Percentiles rank a stretch among this genome's conserved stretches.
Conservation (phyloP, 352 stramenopile genomes). For the Phytophthora multivora region DNA sequence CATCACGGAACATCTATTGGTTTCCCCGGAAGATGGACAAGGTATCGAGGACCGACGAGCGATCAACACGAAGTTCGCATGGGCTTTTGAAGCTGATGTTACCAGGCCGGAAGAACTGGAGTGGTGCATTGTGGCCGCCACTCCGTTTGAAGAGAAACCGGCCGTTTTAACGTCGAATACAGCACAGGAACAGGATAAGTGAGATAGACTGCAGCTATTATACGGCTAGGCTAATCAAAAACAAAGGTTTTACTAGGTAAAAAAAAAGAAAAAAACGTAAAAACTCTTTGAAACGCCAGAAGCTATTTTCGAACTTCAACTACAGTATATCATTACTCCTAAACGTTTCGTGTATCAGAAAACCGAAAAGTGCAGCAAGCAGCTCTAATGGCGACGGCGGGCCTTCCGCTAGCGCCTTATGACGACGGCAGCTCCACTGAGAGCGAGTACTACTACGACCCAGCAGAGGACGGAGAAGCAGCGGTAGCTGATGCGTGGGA, state of each 20-base stretch:
- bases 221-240: no score
- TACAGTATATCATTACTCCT: no score
- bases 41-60: constrained; percentile 50
- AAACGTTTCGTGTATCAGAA: no score
- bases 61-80: constrained; percentile 55
- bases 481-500: neutral
- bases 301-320: no score
- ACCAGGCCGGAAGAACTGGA: constrained; percentile 38
- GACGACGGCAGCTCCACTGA: constrained; percentile 41
- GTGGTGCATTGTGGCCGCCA: constrained; percentile 48
- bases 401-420: constrained; percentile 1
- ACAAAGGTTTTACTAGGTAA: no score
- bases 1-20: constrained; percentile 50
- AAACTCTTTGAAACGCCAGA: no score
- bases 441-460: constrained; percentile 36
- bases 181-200: constrained; percentile 1
- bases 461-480: constrained; percentile 3
- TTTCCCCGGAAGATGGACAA: constrained; percentile 13
- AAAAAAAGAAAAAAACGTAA: no score
- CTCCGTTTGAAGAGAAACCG: constrained; percentile 41
- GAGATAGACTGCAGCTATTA: no score
- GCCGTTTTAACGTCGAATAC: constrained; percentile 19
- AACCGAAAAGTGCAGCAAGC: no score
- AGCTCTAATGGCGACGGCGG: constrained; percentile 1
- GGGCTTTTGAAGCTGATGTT: constrained; percentile 66